These are phyloP conservation scores for Violaceomyces palustris DNA, from an alignment of 1,284 basidiomycete species.

Conservation along the genomic window DNA sequence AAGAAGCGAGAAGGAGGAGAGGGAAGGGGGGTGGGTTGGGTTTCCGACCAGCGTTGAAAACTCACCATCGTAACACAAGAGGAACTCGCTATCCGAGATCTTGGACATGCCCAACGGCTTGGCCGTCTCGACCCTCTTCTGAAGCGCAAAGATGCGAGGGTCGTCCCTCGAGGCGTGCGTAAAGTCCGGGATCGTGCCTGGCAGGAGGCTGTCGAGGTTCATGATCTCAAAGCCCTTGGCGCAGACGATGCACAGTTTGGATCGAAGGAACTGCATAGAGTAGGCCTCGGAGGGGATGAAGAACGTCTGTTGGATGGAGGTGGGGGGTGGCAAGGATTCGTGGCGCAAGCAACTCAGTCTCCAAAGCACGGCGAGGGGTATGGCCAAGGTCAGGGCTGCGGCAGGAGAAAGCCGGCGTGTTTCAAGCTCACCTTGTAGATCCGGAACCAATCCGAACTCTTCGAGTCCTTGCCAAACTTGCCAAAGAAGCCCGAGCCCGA, in stretches of 20 bases:
- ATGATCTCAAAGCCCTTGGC: conserved; percentile 88
- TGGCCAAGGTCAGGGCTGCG: background rate
- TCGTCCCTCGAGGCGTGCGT: conserved; percentile 64
- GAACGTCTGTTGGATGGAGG: conserved; percentile 64
- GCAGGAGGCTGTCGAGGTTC: conserved; percentile 73
- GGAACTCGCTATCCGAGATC: conserved; percentile 69
- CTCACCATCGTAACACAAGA: conserved; percentile 85
- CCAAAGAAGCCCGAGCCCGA: conserved; percentile 61
- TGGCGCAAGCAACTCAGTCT: background rate
- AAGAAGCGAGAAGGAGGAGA: background rate
- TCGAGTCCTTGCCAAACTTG: conserved; percentile 68
- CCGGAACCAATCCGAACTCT: conserved; percentile 85
- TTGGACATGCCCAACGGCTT: conserved; percentile 89
- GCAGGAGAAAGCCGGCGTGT: conserved; percentile 1
- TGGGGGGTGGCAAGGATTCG: conserved; percentile 5
- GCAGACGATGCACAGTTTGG: conserved; percentile 84
- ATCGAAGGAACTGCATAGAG: conserved; percentile 82
- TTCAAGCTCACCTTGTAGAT: conserved; percentile 64
- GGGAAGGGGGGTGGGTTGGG: too few relatives aligned
- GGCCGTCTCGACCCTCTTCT: conserved; percentile 71
- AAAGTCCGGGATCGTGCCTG: conserved; percentile 69
- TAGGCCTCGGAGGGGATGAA: conserved; percentile 83
- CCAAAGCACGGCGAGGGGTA: background rate
- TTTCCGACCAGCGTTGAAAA: too few relatives aligned
- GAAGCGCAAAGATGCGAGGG: conserved; percentile 65